These are phyloP conservation scores for Talaromyces proteolyticus DNA, from an alignment of 495 filamentous ascomycete species.

Conservation along the genomic window DNA sequence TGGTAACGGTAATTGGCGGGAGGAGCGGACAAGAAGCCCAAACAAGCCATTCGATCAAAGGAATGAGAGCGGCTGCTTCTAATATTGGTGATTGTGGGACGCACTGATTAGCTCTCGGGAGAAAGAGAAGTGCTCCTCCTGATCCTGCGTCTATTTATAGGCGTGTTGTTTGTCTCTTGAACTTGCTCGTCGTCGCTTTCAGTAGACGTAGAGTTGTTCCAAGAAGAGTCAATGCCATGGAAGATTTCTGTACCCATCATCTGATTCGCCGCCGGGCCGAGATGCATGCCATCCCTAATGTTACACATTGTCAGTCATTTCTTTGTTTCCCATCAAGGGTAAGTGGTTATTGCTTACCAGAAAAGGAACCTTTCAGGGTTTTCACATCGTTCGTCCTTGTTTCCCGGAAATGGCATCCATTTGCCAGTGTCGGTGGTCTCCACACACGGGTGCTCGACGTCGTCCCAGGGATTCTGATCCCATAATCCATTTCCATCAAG, in stretches of 20 bases:
- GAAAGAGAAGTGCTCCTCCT: not conserved
- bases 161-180: not conserved
- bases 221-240: constrained; percentile 33
- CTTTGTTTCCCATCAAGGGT: constrained; percentile 5
- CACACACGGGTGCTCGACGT: constrained; percentile 31
- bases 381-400: constrained; percentile 27
- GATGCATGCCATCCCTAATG: constrained; percentile 46
- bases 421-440: constrained; percentile 20
- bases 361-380: constrained; percentile 45
- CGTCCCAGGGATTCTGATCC: constrained; percentile 31
- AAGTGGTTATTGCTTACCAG: constrained; percentile 30
- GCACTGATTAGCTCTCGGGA: not conserved
- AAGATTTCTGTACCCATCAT: constrained; percentile 42
- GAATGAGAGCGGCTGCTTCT: not conserved
- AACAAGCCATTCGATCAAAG: not conserved
- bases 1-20: too few species aligned
- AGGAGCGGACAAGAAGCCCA: not conserved
- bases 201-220: constrained; percentile 5
- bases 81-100: not conserved
- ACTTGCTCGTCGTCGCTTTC: not conserved
- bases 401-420: constrained; percentile 30
- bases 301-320: constrained; percentile 1
- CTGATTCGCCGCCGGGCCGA: constrained; percentile 42
- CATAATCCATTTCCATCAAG: constrained; percentile 36
- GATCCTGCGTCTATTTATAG: not conserved